Base-by-base conservation (phyloP, 345 rosid species). In the Murraya koenigii region DNA sequence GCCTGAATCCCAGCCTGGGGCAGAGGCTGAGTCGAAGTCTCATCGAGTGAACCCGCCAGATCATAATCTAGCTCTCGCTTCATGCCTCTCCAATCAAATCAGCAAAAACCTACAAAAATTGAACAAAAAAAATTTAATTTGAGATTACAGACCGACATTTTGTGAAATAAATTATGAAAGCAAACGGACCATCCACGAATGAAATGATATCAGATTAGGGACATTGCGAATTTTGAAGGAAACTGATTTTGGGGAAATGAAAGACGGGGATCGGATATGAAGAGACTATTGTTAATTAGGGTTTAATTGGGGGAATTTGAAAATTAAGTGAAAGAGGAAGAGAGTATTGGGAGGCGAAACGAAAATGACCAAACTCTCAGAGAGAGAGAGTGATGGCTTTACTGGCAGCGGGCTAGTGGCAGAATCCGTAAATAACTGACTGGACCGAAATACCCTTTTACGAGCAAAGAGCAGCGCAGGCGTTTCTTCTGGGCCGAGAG, bases 31-130 rank as follows among this genome's bases (percentile, higher is more conserved):
- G 71, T 80, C 65, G 77, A 77, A 60, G 60, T 54, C 58, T 36
- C 61, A 78, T 76, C 84, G 64, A 82, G 77, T 49, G 83, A 82
- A 35, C 79, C 69, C 69, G 80, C 79, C 64, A 71, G 78, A 74
- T 71, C 82, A 63, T 73, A 76, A 72, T 71, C 86, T 54, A 82
- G 73, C 80, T 89, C 94, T 70, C 86, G 85, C 90, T 87, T 87
- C 98, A 92, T 93, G 71, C 30, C 83, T 81, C 85, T 35, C 63
- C 30, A 17, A 64, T 76, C 79, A 76, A 85, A 85, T 84, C 81
- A 72, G 71, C 85, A 52, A 71, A 59, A 80, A 79, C 22, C 81
- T 74, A 65, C 66, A 49, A 38, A 25, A 49, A 22, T 9, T 65
- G 36, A 52, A 30, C 10, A 15, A 28, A 13, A 1, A 58, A 22